Evolutionary conservation across 768 basidiomycete species (phyloP), one percentile per base, ranked within the genome.

Genomic region (Collybiopsis luxurians): DNA sequence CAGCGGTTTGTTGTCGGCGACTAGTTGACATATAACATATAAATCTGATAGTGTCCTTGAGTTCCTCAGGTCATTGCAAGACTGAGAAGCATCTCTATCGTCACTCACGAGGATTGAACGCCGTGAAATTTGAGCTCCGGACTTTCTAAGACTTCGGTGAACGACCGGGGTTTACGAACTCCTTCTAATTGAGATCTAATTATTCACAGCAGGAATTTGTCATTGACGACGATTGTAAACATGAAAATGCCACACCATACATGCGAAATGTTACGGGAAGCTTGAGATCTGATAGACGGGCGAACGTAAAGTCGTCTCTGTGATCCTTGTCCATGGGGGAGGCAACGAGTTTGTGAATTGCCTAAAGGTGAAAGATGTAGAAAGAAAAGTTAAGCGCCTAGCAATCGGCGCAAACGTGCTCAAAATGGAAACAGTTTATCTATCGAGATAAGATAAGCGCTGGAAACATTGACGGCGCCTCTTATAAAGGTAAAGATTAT

Each of bases 271-370:
- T 93, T 10, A 96, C 83, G 2, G 90, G 92, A 7, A 92, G 71
- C 68, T 92, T 95, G 58, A 97, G 80, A 69, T 95, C 91, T 53
- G 90, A 90, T 19, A 95, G 83, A 67, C 89, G 89, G 5, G 93
- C 95, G 67, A 96, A 97, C 2, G 92, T 94, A 64, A 95, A 92
- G 69, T 97, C 94, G 63, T 94, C 90, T 34, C 89, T 79, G 65
- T 84, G 82, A 61, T 82, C 82, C 61, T 82, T 82, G 70, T 82
- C 81, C 81, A 82, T 83, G 28, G 30, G 27, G 40, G 50, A 28
- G n/a, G n/a, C n/a, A n/a, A n/a, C n/a, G n/a, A n/a, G n/a, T n/a
- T n/a, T n/a, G n/a, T n/a, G n/a, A n/a, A n/a, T n/a, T n/a, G n/a
- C n/a, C n/a, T n/a, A n/a, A n/a, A n/a, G n/a, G n/a, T n/a, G n/a